These are phyloP conservation scores for Xerocomus spinulosus DNA, from an alignment of 768 basidiomycete genomes.

Conservation along the genomic window DNA sequence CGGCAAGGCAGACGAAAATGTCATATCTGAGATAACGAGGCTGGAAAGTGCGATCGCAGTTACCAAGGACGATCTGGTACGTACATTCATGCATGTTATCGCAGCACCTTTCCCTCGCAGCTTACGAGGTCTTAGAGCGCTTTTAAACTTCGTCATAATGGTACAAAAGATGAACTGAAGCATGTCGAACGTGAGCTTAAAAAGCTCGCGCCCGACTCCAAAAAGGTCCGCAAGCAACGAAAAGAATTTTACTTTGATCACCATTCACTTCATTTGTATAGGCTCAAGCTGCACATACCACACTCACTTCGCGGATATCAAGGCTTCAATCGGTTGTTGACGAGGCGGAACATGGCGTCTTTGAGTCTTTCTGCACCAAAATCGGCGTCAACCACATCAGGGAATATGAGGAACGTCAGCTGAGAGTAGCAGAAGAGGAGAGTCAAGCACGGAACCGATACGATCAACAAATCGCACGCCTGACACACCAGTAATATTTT, in stretches of 20 bases:
- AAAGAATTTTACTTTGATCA: neutral
- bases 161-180: slow-evolving; percentile 80
- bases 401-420: slow-evolving; percentile 89
- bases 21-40: slow-evolving; percentile 71
- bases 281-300: slow-evolving; percentile 50
- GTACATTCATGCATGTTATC: slow-evolving; percentile 16
- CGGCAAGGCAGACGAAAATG: slow-evolving; percentile 76
- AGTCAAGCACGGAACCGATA: slow-evolving; percentile 78
- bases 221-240: slow-evolving; percentile 47
- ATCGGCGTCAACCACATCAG: slow-evolving; percentile 81
- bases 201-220: slow-evolving; percentile 61
- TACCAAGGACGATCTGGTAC: slow-evolving; percentile 78
- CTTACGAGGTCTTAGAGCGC: slow-evolving; percentile 50
- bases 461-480: slow-evolving; percentile 79
- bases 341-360: slow-evolving; percentile 76
- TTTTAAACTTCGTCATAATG: slow-evolving; percentile 67
- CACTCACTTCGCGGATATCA: slow-evolving; percentile 52
- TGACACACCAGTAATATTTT: slow-evolving; percentile 72
- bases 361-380: slow-evolving; percentile 69
- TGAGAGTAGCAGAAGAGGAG: slow-evolving; percentile 85
- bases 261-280: slow-evolving; percentile 23
- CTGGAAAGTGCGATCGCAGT: slow-evolving; percentile 75
- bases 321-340: slow-evolving; percentile 57
- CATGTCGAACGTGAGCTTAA: slow-evolving; percentile 70
- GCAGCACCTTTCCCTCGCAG: neutral